Percentiles rank a stretch among this genome's conserved stretches.
Evolutionary conservation across 768 basidiomycete genomes (phyloP).

Genomic region (Baorangia bicolor): DNA sequence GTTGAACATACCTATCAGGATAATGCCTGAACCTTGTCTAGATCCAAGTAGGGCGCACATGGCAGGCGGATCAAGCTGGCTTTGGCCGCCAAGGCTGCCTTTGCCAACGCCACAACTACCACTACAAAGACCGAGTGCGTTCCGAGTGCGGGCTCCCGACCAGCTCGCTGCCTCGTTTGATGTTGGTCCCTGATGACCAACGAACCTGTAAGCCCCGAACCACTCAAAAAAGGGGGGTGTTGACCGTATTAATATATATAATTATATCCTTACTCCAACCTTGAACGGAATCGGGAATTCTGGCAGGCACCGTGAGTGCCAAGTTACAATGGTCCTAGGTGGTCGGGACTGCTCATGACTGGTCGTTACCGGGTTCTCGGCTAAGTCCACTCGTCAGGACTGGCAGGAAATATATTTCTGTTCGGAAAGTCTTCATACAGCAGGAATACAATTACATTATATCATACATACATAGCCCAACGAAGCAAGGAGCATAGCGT

Average conservation of each 20-base stretch:
- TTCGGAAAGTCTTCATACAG: not conserved
- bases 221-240: not conserved
- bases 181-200: not conserved
- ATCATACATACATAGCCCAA: not conserved
- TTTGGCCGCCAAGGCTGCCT: not conserved
- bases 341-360: too few species aligned
- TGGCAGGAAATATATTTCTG: not conserved
- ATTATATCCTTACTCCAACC: too few species aligned
- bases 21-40: not conserved
- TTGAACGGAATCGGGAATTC: not conserved
- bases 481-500: not conserved
- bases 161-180: not conserved
- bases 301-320: too few species aligned
- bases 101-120: not conserved
- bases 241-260: too few species aligned
- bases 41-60: not conserved
- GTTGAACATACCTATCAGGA: not conserved
- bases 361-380: too few species aligned
- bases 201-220: not conserved
- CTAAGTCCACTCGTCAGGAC: too few species aligned
- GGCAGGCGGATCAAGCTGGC: not conserved
- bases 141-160: not conserved
- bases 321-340: too few species aligned
- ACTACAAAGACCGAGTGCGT: not conserved
- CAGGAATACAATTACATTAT: not conserved